A percentile compares a stretch with the other conserved stretches of the same genome.
phyloP scores from a whole-genome alignment of 257 asterid species.

The Marsdenia floribunda region DNA sequence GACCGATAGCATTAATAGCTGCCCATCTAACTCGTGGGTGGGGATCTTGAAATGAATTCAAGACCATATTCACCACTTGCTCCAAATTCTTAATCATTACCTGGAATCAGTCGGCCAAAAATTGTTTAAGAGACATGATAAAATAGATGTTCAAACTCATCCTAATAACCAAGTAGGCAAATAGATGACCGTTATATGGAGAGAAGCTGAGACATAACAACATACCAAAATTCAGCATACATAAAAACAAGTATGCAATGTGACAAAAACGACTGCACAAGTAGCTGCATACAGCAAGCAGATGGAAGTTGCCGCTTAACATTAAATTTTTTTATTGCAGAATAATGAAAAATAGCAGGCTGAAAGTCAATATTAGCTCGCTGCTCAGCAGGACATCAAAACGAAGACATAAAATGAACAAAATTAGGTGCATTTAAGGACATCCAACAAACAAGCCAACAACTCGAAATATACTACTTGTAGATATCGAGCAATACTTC shows the following conservation, averaged over 20 bases:
- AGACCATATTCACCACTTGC: constrained; percentile 86
- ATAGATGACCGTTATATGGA: not conserved
- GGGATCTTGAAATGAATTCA: constrained; percentile 89
- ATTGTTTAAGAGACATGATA: not conserved
- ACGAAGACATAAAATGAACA: not conserved
- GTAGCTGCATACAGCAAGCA: not conserved
- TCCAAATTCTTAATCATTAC: constrained; percentile 86
- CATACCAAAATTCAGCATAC: not conserved
- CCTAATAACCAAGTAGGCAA: constrained; percentile 9
- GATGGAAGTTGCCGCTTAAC: not conserved
- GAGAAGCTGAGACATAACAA: not conserved
- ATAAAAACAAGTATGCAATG: not conserved
- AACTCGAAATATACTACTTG: not conserved
- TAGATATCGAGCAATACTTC: not conserved
- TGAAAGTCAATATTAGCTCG: not conserved
- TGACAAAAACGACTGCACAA: not conserved
- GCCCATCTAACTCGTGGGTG: constrained; percentile 99
- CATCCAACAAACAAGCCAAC: not conserved
- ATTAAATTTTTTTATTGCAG: not conserved
- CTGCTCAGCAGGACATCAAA: not conserved
- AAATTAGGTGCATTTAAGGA: not conserved
- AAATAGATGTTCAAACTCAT: constrained; percentile 4
- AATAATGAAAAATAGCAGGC: not conserved
- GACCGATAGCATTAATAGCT: constrained; percentile 97
- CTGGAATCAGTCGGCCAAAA: constrained; percentile 28